Percentiles rank a stretch among this genome's conserved stretches.
These are phyloP conservation scores for Proliferodiscus dingleyae DNA, from an alignment of 2,329 filamentous ascomycete genomes.

Conservation along the genomic window DNA sequence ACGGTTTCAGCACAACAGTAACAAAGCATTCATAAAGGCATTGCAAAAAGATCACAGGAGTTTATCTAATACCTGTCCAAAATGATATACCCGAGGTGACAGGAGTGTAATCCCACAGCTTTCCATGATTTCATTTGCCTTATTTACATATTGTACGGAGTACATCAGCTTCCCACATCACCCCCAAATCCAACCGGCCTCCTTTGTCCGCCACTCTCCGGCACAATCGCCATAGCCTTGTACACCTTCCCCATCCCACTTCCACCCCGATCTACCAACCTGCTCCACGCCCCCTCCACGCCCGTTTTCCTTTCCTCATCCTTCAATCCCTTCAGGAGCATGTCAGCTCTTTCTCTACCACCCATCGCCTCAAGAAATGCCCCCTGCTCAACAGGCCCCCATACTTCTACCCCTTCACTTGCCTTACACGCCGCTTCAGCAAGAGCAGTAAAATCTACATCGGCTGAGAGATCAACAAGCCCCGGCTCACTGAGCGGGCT, in stretches of 20 bases:
- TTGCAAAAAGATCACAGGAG: no score
- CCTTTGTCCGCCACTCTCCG: constrained; percentile 68
- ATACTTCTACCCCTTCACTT: constrained; percentile 79
- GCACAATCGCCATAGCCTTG: constrained; percentile 86
- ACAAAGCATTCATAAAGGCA: no score
- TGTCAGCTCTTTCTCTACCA: constrained; percentile 69
- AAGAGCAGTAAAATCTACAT: constrained; percentile 87
- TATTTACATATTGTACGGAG: no score
- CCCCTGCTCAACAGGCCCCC: constrained; percentile 85
- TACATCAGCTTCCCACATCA: constrained; percentile 33
- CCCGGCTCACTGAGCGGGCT: constrained; percentile 78
- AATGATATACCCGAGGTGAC: no score
- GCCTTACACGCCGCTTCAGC: constrained; percentile 75
- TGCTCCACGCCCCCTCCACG: constrained; percentile 72
- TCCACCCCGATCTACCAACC: constrained; percentile 76
- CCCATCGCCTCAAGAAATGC: constrained; percentile 77
- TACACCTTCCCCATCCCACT: constrained; percentile 93
- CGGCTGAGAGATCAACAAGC: constrained; percentile 80
- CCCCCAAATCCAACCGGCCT: constrained; percentile 91
- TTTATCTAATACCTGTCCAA: no score
- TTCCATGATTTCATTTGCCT: no score
- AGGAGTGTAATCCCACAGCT: no score
- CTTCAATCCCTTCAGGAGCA: constrained; percentile 50
- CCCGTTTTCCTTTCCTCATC: constrained; percentile 50
- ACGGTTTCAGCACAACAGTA: no score